Evolutionary conservation across 73 alveolate species (phyloP).

Genomic region (Paramecium sonneborni): DNA sequence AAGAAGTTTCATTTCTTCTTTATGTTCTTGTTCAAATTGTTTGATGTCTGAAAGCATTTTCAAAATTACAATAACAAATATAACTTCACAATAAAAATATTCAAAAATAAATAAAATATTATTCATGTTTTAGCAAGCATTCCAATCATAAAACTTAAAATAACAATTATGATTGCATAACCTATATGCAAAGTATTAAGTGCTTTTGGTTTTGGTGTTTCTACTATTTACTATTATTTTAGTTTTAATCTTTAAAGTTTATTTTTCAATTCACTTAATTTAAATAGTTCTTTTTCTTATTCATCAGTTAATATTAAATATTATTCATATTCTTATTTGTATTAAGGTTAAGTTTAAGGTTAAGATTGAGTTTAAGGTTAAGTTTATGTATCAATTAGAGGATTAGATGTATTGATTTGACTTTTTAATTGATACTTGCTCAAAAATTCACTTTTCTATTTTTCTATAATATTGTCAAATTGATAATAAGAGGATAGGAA

Average conservation of each 20-base stretch:
- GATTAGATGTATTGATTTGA: not conserved
- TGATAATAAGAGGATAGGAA: not conserved
- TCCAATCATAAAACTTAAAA: not conserved
- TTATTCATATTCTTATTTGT: not conserved
- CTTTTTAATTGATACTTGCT: not conserved
- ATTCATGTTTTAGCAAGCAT: conserved; percentile 13
- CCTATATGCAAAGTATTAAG: not conserved
- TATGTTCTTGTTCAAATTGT: not conserved
- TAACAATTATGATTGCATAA: not conserved
- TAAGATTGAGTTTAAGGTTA: no score
- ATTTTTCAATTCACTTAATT: not conserved
- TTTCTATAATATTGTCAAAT: no score
- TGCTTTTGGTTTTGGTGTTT: not conserved
- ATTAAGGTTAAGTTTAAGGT: no score
- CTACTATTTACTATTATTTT: not conserved
- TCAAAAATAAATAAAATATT: not conserved
- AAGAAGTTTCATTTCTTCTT: conserved; percentile 6
- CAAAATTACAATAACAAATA: not conserved
- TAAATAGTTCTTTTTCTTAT: not conserved
- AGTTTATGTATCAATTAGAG: no score
- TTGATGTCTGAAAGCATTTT: not conserved
- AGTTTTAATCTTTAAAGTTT: not conserved
- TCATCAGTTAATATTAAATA: not conserved
- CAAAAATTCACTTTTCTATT: no score
- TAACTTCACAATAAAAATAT: not conserved